These are phyloP conservation scores for Picea glauca DNA, from an alignment of 75 land plant genomes.

Conservation along the genomic window DNA sequence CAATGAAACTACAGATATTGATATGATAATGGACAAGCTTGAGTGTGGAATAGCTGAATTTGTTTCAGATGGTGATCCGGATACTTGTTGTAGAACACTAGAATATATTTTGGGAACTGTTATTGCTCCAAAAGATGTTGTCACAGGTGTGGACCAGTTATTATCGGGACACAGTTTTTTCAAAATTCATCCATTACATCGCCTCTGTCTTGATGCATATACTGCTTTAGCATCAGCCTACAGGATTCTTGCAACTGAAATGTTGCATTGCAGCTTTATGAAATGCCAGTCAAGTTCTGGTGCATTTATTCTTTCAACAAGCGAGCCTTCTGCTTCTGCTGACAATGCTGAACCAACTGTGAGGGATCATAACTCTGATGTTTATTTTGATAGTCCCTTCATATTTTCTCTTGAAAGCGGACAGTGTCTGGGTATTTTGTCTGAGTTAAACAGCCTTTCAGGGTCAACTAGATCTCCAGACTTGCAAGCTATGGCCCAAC, in stretches of 20 bases:
- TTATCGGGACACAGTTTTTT: slow-evolving; percentile 8
- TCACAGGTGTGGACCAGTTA: background rate
- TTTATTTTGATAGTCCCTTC: background rate
- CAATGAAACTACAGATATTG: background rate
- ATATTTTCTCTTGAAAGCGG: background rate
- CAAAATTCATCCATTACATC: slow-evolving; percentile 43
- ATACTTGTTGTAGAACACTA: slow-evolving; percentile 29
- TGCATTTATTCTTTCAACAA: background rate
- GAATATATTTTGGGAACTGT: slow-evolving; percentile 10
- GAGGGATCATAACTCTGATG: background rate
- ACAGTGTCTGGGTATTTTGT: background rate
- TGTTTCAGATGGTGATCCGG: slow-evolving; percentile 19
- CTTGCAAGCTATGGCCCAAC: background rate
- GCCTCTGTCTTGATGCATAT: slow-evolving; percentile 28
- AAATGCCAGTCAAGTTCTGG: background rate
- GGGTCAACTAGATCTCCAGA: background rate
- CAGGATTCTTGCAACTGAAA: slow-evolving; percentile 16
- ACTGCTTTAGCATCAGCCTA: slow-evolving; percentile 35
- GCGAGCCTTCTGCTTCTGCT: background rate
- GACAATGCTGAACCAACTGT: background rate
- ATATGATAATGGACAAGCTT: slow-evolving; percentile 13
- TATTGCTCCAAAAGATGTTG: slow-evolving; percentile 11
- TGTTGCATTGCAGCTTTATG: background rate
- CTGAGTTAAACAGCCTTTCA: background rate
- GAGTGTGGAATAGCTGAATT: slow-evolving; percentile 22